Evolutionary conservation across 2,329 filamentous ascomycete species (phyloP), one percentile per base, ranked within the genome.

Genomic region (Aspergillus quadricinctus): DNA sequence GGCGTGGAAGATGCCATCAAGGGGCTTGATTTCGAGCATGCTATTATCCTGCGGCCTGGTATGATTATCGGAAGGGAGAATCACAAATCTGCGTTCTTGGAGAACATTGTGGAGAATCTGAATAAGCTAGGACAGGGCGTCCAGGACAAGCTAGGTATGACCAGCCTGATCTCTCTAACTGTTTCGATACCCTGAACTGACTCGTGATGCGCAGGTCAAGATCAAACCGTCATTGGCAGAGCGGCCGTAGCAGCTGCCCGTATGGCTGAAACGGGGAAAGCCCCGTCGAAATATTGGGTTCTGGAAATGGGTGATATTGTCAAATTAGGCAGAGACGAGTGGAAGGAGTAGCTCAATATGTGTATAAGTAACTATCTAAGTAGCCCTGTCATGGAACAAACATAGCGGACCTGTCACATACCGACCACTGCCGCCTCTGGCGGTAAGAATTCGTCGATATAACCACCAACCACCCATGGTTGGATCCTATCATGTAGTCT

Each of bases 1-100:
- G 72, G 68, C 0, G 70, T 75, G 6, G 72, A 74, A 54, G 66
- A 72, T 59, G 62, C 70, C 10, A 69, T 74, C 55, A 65, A 68
- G 54, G 69, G 69, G 17, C 58, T 72, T 19, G 63, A 60, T n/a
- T 74, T 75, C 51, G 69, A 73, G 2, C 65, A 74, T 50, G 66
- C 69, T 19, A 69, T 75, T 50, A 69, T 75, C 40, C 25, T 75
- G 43, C 59, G 68, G 17, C 72, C 72, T 1, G 72, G 72, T 1
- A 68, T 73, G 68, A 73, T 74, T 54, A 57, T 74, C 6, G 67
- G 66, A 25, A 64, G 59, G 57, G 69, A 72, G 56, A 63, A 23
- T 1, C 49, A 64, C 0, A 67, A 66, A 23, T 56, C 56, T 19
- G 51, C 58, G 4, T n/a, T 68, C 2, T 55, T 66, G 10, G 68